phyloP scores from a whole-genome alignment of 108 stramenopile species.

The Parietichytrium sp. region DNA sequence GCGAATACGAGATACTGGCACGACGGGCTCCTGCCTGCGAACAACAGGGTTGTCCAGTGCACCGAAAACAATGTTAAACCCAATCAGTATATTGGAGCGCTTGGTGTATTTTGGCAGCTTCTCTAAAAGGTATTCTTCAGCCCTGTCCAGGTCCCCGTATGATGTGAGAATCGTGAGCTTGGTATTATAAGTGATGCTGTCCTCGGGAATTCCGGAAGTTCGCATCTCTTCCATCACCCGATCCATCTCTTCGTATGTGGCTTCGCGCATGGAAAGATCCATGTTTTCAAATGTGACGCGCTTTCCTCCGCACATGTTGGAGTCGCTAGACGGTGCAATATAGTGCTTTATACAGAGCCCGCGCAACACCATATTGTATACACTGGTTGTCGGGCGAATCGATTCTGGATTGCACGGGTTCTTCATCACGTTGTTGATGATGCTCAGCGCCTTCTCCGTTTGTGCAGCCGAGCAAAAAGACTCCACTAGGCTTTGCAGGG shows the following conservation, averaged over 20 bases:
- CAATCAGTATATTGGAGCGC: background rate
- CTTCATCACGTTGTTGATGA: background rate
- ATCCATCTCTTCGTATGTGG: background rate
- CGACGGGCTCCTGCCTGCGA: background rate
- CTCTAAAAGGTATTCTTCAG: background rate
- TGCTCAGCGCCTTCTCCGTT: background rate
- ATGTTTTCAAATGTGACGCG: slow-evolving; percentile 19
- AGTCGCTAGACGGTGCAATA: background rate
- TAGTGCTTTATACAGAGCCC: slow-evolving; percentile 29
- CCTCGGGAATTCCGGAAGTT: background rate
- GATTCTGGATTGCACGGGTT: background rate
- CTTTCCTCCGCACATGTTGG: background rate
- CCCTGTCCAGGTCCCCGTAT: background rate
- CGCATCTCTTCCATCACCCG: background rate
- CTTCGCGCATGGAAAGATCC: background rate
- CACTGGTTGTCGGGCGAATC: background rate
- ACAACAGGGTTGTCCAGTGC: background rate
- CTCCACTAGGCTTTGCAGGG: slow-evolving; percentile 21
- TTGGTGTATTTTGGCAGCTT: background rate
- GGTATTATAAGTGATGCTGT: background rate
- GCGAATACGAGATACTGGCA: background rate
- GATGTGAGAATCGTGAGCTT: background rate
- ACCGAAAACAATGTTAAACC: slow-evolving; percentile 9
- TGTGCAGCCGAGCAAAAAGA: slow-evolving; percentile 35
- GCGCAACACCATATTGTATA: slow-evolving; percentile 28